These are phyloP conservation scores for Chaetoscypha palmicola DNA, from an alignment of 2,329 filamentous ascomycete genomes.

Conservation along the genomic window DNA sequence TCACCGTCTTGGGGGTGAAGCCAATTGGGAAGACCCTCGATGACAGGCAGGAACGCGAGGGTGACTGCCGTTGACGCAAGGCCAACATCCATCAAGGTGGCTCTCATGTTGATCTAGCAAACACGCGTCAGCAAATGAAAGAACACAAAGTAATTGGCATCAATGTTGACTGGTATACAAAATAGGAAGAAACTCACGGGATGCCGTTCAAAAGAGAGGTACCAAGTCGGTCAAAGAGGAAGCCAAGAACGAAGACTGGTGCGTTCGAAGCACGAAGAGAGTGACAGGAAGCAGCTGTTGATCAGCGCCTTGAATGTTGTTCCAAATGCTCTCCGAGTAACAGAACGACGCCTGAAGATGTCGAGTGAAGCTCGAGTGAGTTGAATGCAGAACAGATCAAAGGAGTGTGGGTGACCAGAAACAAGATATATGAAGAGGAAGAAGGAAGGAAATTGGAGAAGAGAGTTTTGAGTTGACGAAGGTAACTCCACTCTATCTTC, in stretches of 20 bases:
- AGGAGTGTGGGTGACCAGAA: conserved; percentile 8
- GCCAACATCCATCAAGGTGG: conserved; percentile 10
- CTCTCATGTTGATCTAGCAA: conserved; percentile 25
- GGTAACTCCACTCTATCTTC: background rate
- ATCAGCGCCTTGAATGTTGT: conserved; percentile 8
- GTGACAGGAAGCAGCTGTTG: conserved; percentile 9
- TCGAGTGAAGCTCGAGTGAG: conserved; percentile 7
- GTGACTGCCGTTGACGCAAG: conserved; percentile 17
- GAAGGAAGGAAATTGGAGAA: no score
- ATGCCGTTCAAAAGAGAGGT: no score
- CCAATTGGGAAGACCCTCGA: conserved; percentile 22
- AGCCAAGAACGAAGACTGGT: conserved; percentile 10
- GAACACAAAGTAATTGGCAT: no score
- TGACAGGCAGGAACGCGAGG: conserved; percentile 15
- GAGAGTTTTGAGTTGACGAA: background rate
- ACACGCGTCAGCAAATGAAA: conserved; percentile 5
- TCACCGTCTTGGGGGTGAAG: conserved; percentile 17
- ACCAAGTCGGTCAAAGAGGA: background rate
- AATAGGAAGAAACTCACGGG: no score
- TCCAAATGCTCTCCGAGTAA: conserved; percentile 8
- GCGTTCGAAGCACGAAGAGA: conserved; percentile 14
- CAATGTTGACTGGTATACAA: no score
- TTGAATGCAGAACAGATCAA: conserved; percentile 4
- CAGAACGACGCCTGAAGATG: conserved; percentile 14
- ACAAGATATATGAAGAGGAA: conserved; percentile 2